Conservation (phyloP, 345 rosid genomes). For the Eucalyptus curtisii region DNA sequence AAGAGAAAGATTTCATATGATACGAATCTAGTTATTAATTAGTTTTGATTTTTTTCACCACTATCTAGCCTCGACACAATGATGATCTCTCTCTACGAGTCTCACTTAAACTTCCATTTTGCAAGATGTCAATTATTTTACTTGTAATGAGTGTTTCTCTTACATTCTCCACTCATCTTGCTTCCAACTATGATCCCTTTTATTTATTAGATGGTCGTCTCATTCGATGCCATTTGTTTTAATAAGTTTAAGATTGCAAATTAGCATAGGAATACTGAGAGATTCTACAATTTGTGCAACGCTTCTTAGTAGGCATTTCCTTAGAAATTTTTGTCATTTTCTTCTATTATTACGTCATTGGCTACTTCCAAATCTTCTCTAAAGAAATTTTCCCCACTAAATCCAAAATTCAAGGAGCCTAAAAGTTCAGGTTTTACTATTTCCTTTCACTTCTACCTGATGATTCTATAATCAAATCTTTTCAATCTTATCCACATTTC, state of each 20-base stretch:
- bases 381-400: fast-evolving
- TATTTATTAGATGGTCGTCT: neutral
- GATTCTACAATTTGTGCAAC: neutral
- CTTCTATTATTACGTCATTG: neutral
- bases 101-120: neutral
- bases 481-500: neutral
- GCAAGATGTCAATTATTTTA: neutral
- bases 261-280: neutral
- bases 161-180: neutral
- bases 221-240: neutral
- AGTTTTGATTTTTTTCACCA: neutral
- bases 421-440: neutral
- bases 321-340: neutral
- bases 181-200: neutral
- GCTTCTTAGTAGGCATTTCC: neutral
- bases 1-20: neutral
- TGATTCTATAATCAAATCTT: neutral
- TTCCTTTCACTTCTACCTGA: neutral
- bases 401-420: neutral
- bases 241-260: neutral
- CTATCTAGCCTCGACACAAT: neutral
- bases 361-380: neutral
- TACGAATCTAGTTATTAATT: neutral
- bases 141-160: neutral
- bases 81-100: neutral